Base-by-base conservation (phyloP, 257 asterid genomes). In the Catharanthus roseus region DNA sequence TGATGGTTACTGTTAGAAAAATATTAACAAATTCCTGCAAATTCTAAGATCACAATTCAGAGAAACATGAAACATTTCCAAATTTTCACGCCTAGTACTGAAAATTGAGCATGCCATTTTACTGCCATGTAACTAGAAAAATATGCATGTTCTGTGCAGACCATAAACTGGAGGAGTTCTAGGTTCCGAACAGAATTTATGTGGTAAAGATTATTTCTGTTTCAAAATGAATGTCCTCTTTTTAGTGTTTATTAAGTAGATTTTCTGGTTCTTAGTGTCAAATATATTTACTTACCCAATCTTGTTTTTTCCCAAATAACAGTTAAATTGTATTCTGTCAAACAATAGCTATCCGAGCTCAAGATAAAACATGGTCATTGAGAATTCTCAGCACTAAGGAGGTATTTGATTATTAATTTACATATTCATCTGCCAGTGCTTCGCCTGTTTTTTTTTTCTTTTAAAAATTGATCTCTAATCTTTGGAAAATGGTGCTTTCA, bases 331-430 rank as follows among this genome's bases (percentile, higher is more conserved):
- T 18, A 29, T 77, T 51, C 71, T 77, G 71, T 72, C 99, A 91
- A 80, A 83, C 81, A 74, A 85, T 95, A 65, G 83, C 89, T 79
- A 71, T 70, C 66, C 85, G 93, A 75, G 96, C 93, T 67, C 87
- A 82, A 64, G 95, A 84, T 82, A 81, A 86, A 64, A 77, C 67
- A 75, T 92, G 86, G 24, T 77, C 89, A 70, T 76, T 82, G 83
- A 91, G 99, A 80, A 87, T 93, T 75, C 95, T 95, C 71, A 88
- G 99, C 78, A 89, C 96, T 72, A 91, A 91, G 81, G 99, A 95
- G 97, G 97, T 95, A 77, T 57, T 36, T 42, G 41, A 44, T 31
- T 10, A n/a, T 41, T 15, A 3, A 33, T 28, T 45, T 49, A 49
- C 23, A 38, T 3, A 38, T 38, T 38, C 8, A 38, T 38, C 42